These are phyloP conservation scores for Didymella exigua DNA, from an alignment of 2,329 filamentous ascomycete genomes.

Conservation along the genomic window DNA sequence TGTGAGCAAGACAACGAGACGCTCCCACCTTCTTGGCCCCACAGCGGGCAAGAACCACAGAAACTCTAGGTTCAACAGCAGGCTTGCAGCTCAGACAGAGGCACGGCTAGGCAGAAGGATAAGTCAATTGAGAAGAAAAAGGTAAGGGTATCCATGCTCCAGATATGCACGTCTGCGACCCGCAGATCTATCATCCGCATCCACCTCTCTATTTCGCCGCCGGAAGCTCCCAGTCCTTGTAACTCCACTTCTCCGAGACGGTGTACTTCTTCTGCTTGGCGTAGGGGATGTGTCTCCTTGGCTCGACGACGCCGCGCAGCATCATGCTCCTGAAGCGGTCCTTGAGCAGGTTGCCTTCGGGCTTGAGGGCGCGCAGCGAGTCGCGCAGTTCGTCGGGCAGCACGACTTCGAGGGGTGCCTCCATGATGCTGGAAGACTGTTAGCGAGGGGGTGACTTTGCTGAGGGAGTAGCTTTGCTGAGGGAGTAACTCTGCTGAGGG, in stretches of 20 bases:
- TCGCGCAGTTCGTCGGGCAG: constrained; percentile 58
- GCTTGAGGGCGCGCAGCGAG: constrained; percentile 65
- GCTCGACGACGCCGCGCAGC: constrained; percentile 87
- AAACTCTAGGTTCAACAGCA: no score
- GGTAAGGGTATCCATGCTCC: not conserved
- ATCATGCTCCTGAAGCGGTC: constrained; percentile 90
- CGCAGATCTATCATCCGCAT: not conserved
- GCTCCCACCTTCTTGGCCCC: no score
- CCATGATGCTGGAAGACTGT: constrained; percentile 64
- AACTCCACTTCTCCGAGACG: constrained; percentile 92
- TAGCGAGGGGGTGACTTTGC: constrained; percentile 14
- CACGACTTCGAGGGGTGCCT: constrained; percentile 62
- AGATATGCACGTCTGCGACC: no score
- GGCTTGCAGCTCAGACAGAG: no score
- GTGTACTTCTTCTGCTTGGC: constrained; percentile 81
- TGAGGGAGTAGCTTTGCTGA: no score
- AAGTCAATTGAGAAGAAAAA: not conserved
- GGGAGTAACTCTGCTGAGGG: no score
- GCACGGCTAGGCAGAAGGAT: no score
- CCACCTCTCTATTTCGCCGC: constrained; percentile 6
- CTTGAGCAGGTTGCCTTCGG: constrained; percentile 92
- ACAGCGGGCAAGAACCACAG: no score
- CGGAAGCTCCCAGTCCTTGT: constrained; percentile 83
- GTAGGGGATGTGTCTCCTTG: constrained; percentile 77
- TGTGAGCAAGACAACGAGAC: no score